Base-by-base conservation (phyloP, 2,329 filamentous ascomycete genomes). In the Escovopsis sp. region DNA sequence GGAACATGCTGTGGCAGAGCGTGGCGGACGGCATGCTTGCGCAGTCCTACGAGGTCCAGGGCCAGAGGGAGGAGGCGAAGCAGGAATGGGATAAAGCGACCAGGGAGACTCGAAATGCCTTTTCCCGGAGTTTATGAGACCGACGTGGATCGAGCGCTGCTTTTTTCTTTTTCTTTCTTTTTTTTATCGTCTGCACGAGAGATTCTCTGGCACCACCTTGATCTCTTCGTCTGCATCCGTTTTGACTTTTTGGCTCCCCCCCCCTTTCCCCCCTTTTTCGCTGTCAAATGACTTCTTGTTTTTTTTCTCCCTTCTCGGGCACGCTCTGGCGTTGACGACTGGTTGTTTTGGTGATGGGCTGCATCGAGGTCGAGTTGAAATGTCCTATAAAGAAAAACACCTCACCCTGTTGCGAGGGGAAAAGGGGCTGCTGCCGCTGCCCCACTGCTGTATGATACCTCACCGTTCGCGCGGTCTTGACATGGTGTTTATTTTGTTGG, bases 11-110 rank as follows among this genome's bases (percentile, higher is more conserved):
- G 40, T 88, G 83, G 83, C 79, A 79, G 64, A 87, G 82, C 53
- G 85, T 93, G 7, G 82, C 83, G 1, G 79, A 84, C 49, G 82
- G 81, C 19, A 81, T 91, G 73, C 68, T 89, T 39, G 80, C 80
- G 1, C 77, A 85, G 53, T 85, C 80, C 19, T 73, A 82, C 49
- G 82, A 86, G 51, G 72, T 82, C 43, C 77, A 84, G 53, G 84
- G 84, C 19, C 77, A 82, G 51, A 53, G 56, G 33, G 57, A 60
- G 4, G 64, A 69, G 47, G 65, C 67, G 9, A 53, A 53, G 38
- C 50, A 53, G 39, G 61, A 68, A 42, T 61, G 60, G 51, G 58
- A 65, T 33, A 61, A 61, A 50, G 67, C 63, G 32, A 63, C 62
- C 36, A 58, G 52, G 43, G 63, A 66, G 45, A 65, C 66, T 26